Evolutionary conservation across 1,139 yeast species (phyloP), one percentile per base, ranked within the genome.

Genomic region (Diutina catenulata): DNA sequence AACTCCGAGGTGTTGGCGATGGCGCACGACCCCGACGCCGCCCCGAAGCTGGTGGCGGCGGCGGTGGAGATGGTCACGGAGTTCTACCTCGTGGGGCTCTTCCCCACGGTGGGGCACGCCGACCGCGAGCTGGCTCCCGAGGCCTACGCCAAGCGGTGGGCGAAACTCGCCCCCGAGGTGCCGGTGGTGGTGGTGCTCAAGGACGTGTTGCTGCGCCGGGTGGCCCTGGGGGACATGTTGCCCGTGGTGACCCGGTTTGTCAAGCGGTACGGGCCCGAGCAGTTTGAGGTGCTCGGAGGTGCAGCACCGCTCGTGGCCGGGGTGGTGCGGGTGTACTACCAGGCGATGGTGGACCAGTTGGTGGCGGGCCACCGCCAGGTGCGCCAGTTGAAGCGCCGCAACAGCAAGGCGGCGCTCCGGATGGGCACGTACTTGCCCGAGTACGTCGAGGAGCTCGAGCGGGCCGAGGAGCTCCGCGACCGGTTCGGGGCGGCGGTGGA

Each of bases 351-450:
- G 23, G 51, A 58, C 3, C 53, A 59, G 18, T 50, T 76, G 2
- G 49, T 52, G 5, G 53, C 52, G 1, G 47, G 68, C 24, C 64
- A 70, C 39, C 50, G 53, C 22, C 50, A 53, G 15, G 53, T 71
- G 1, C 49, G 53, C 18, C 59, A 59, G 19, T 50, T 67, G 21
- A 60, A 59, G 13, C 52, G 57, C 18, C 62, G 62, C 32, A 74
- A 71, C 43, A 67, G 67, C 39, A 69, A 66, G 40, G 72, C 78
- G 2, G 74, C 80, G 37, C 70, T 81, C 39, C 66, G 81, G 47
- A 74, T 81, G 2, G 94, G 94, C 22, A 71, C 69, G 45, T 53
- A 73, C 4, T 55, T 73, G 21, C 84, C 78, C 28, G 79, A 74
- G 35, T 57, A 67, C 29, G 63, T 67, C 33, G 56, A 52, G 1